A percentile compares a stretch with the other conserved stretches of the same genome.
phyloP scores from a whole-genome alignment of 225 moss, liverwort and hornwort species.

The Antitrichia curtipendula region DNA sequence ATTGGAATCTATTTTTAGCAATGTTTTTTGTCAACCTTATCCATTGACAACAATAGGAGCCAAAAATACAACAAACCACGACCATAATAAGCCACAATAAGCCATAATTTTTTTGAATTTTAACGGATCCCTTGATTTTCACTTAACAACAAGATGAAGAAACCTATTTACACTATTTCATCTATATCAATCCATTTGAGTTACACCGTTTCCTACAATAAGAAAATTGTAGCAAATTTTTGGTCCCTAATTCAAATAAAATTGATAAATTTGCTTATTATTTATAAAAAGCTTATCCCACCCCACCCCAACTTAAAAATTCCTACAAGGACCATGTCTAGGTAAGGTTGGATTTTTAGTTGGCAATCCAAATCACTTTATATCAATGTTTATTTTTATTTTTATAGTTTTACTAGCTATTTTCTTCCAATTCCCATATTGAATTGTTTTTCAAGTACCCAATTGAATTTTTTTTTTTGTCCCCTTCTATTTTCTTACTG shows the following conservation, averaged over 20 bases:
- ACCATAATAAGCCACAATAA: too few relatives aligned
- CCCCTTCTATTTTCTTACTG: too few relatives aligned
- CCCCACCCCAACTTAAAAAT: not conserved
- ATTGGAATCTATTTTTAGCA: rapidly evolving
- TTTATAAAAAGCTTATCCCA: not conserved
- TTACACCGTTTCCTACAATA: rapidly evolving
- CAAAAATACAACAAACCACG: not conserved
- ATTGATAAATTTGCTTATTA: not conserved
- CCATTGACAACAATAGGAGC: rapidly evolving
- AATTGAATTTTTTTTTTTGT: rapidly evolving
- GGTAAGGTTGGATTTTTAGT: not conserved
- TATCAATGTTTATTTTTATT: too few relatives aligned
- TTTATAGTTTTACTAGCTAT: not conserved
- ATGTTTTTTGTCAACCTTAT: rapidly evolving
- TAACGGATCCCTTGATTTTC: rapidly evolving
- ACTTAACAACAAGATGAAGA: not conserved
- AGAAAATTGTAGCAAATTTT: not conserved
- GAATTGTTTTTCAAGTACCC: too few relatives aligned
- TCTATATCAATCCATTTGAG: not conserved
- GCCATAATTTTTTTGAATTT: not conserved
- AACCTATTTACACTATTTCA: not conserved
- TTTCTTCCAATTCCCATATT: not conserved
- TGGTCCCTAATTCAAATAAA: rapidly evolving
- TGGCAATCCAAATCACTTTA: rapidly evolving
- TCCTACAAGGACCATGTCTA: not conserved